These are phyloP conservation scores for Glycine latifolia DNA, from an alignment of 306 rosid genomes.

Conservation along the genomic window DNA sequence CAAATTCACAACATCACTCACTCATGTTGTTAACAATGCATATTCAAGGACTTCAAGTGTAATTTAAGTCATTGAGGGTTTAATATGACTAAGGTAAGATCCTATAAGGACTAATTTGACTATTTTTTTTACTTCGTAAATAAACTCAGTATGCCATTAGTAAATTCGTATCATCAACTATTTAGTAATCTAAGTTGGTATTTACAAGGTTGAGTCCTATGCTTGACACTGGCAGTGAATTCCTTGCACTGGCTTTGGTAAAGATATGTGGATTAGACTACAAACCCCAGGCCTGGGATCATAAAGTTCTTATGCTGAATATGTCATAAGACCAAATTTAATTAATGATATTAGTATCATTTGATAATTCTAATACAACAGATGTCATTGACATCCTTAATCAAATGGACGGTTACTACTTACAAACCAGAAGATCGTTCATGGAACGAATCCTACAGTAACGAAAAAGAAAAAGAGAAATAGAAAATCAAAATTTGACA, in stretches of 20 bases:
- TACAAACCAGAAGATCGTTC: conserved; percentile 24
- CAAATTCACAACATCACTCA: background rate
- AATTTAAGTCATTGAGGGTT: background rate
- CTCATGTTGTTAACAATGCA: background rate
- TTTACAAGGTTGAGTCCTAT: background rate
- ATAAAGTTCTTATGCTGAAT: background rate
- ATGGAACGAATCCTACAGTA: background rate
- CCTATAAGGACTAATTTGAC: background rate
- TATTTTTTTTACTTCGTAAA: background rate
- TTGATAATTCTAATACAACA: background rate
- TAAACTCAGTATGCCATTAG: background rate
- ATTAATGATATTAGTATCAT: conserved; percentile 10
- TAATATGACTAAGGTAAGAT: background rate
- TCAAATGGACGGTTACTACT: conserved; percentile 13
- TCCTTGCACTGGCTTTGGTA: conserved; percentile 5
- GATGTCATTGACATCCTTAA: background rate
- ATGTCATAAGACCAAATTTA: conserved; percentile 2
- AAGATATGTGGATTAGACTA: background rate
- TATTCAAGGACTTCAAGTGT: no score
- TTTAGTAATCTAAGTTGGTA: background rate
- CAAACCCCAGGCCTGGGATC: conserved; percentile 1
- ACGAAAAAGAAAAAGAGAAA: background rate
- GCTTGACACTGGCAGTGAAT: background rate
- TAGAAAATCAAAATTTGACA: background rate
- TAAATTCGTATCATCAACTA: background rate